Conservation (phyloP, 257 asterid genomes). For the Ajuga chamaepitys region DNA sequence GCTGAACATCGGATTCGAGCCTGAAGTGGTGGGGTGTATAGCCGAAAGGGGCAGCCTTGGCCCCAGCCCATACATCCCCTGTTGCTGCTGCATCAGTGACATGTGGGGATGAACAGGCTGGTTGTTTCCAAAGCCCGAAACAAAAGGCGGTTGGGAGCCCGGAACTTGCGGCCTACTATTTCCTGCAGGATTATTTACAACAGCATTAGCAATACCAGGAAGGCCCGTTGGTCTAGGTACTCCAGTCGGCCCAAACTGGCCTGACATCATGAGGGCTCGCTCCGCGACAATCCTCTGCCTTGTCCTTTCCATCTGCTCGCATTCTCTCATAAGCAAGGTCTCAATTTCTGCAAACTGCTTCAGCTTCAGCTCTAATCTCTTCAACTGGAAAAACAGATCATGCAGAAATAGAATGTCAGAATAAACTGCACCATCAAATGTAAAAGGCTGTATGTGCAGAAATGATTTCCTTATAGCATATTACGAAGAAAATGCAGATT, state of each 20-base stretch:
- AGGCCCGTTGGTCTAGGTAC: constrained; percentile 46
- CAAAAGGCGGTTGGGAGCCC: constrained; percentile 52
- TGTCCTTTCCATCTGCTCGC: constrained; percentile 85
- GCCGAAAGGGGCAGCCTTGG: constrained; percentile 83
- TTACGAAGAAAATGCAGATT: neutral
- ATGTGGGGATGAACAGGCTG: constrained; percentile 72
- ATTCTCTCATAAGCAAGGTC: constrained; percentile 89
- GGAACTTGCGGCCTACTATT: constrained; percentile 57
- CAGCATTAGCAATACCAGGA: constrained; percentile 38
- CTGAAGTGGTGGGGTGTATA: constrained; percentile 61
- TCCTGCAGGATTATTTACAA: constrained; percentile 36
- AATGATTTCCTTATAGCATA: neutral
- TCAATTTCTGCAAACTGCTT: constrained; percentile 99
- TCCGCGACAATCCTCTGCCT: constrained; percentile 72
- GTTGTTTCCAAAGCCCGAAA: constrained; percentile 56
- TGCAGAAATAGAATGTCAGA: constrained; percentile 9
- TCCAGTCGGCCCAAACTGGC: constrained; percentile 51
- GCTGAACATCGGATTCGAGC: constrained; percentile 42
- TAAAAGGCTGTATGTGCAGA: neutral
- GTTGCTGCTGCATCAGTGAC: constrained; percentile 70
- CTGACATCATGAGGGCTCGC: constrained; percentile 46
- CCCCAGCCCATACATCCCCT: constrained; percentile 68
- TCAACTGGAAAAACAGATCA: constrained; percentile 43
- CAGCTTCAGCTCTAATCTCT: constrained; percentile 91
- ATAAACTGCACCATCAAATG: neutral